A percentile compares a stretch with the other conserved stretches of the same genome.
phyloP scores from a whole-genome alignment of 2,329 filamentous ascomycete genomes.

The Neospermospora avenae region DNA sequence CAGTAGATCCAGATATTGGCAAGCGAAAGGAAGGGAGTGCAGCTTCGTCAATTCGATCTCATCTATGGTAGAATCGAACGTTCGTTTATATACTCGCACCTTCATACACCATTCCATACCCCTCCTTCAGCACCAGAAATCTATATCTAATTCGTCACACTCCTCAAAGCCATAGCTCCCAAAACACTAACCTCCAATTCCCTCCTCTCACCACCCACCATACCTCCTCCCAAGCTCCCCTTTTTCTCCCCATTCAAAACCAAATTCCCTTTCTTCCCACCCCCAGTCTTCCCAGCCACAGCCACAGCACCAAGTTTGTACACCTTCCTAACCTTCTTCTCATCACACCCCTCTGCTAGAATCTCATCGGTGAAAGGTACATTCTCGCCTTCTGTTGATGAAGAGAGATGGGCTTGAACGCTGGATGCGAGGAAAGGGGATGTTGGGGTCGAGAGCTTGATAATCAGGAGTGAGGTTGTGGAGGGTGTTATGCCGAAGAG shows the following conservation, averaged over 20 bases:
- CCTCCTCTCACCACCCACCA: conserved; percentile 31
- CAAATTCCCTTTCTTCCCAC: conserved; percentile 10
- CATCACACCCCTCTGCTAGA: conserved; percentile 59
- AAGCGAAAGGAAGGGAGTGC: too few species aligned
- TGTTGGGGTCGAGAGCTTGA: conserved; percentile 67
- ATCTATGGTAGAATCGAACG: too few species aligned
- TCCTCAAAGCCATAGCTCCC: conserved; percentile 74
- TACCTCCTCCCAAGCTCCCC: too few species aligned
- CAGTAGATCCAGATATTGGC: too few species aligned
- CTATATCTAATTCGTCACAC: conserved; percentile 38
- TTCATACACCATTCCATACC: too few species aligned
- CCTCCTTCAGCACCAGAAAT: neutral
- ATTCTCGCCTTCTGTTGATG: conserved; percentile 59
- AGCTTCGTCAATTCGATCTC: too few species aligned
- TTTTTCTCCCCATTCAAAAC: conserved; percentile 10
- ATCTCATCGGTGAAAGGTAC: conserved; percentile 59
- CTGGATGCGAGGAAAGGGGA: conserved; percentile 45
- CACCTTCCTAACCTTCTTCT: conserved; percentile 71
- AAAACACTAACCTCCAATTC: conserved; percentile 69
- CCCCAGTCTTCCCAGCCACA: conserved; percentile 29
- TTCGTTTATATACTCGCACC: too few species aligned
- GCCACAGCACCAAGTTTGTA: conserved; percentile 75
- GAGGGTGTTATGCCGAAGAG: conserved; percentile 75
- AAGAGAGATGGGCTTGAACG: conserved; percentile 56
- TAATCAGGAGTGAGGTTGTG: conserved; percentile 69